Evolutionary conservation across 2,329 filamentous ascomycete genomes (phyloP).

Genomic region (Stagonosporopsis chrysanthemi): DNA sequence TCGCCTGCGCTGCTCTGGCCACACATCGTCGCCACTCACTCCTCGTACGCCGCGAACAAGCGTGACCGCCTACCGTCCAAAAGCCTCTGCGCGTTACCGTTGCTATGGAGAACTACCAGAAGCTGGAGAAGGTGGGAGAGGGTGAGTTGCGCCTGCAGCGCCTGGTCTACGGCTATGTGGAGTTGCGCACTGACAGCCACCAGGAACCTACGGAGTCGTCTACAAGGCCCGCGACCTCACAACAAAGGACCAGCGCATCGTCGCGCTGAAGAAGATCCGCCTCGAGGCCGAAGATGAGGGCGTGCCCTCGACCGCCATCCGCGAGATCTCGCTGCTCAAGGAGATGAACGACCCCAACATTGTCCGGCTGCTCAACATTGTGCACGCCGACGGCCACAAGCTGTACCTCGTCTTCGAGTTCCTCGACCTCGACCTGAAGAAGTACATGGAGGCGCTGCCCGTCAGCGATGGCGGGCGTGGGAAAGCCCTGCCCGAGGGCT

Average conservation of each 20-base stretch:
- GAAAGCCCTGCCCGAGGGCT: constrained; percentile 82
- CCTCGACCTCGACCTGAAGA: constrained; percentile 90
- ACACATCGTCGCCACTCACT: background rate
- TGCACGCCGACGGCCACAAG: constrained; percentile 93
- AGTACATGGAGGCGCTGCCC: constrained; percentile 92
- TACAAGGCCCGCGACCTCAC: constrained; percentile 91
- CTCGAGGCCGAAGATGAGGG: constrained; percentile 95
- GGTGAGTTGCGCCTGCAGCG: constrained; percentile 60
- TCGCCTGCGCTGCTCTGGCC: background rate
- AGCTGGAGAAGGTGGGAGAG: constrained; percentile 96
- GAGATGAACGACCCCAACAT: constrained; percentile 95
- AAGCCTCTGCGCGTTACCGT: constrained; percentile 21
- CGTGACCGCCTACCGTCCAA: constrained; percentile 34
- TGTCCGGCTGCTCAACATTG: constrained; percentile 86
- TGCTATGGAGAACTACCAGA: constrained; percentile 93
- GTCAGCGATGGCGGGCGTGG: constrained; percentile 84
- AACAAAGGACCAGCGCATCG: constrained; percentile 78
- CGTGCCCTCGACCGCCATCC: constrained; percentile 90
- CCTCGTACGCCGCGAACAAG: background rate
- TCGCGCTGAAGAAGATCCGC: constrained; percentile 93
- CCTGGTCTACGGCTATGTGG: background rate
- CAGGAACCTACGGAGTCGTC: constrained; percentile 93
- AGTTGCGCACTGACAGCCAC: background rate
- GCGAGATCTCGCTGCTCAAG: constrained; percentile 92
- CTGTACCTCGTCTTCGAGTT: constrained; percentile 93